A percentile compares a stretch with the other conserved stretches of the same genome.
phyloP scores from a whole-genome alignment of 1,284 basidiomycete species.

The Sphagnurus paluster region DNA sequence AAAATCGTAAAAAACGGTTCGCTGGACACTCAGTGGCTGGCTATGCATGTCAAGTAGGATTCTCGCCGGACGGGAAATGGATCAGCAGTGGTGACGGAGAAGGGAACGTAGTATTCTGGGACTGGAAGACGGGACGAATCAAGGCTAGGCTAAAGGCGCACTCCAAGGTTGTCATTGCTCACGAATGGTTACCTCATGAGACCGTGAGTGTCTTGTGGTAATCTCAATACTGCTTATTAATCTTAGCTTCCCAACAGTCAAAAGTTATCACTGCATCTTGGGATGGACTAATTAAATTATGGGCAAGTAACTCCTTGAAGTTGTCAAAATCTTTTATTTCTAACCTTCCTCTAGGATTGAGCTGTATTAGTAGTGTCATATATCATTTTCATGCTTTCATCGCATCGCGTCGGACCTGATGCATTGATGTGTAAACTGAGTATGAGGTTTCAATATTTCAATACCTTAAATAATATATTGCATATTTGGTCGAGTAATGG shows the following conservation, averaged over 20 bases:
- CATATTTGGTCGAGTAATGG: too few relatives aligned
- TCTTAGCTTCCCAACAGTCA: conserved; percentile 51
- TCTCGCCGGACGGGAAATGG: conserved; percentile 97
- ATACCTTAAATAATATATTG: too few relatives aligned
- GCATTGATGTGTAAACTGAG: too few relatives aligned
- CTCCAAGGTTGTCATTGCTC: conserved; percentile 93
- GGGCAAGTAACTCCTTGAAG: conserved; percentile 55
- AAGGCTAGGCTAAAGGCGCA: conserved; percentile 89
- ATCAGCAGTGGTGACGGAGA: conserved; percentile 94
- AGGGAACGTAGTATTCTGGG: conserved; percentile 98
- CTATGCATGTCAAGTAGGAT: conserved; percentile 95
- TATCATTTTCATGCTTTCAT: conserved; percentile 6
- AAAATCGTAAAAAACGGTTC: conserved; percentile 98
- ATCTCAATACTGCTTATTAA: conserved; percentile 10
- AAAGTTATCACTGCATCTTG: conserved; percentile 96
- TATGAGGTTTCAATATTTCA: too few relatives aligned
- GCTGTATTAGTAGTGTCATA: conserved; percentile 10
- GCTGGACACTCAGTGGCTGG: conserved; percentile 96
- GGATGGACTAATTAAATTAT: conserved; percentile 97
- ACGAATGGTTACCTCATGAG: conserved; percentile 98
- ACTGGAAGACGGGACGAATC: conserved; percentile 97
- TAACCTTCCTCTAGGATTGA: conserved; percentile 34
- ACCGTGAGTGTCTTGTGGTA: conserved; percentile 60
- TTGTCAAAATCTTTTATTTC: background rate
- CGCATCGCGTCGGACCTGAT: too few relatives aligned